Evolutionary conservation across 257 asterid species (phyloP).

Genomic region (Vinca minor): DNA sequence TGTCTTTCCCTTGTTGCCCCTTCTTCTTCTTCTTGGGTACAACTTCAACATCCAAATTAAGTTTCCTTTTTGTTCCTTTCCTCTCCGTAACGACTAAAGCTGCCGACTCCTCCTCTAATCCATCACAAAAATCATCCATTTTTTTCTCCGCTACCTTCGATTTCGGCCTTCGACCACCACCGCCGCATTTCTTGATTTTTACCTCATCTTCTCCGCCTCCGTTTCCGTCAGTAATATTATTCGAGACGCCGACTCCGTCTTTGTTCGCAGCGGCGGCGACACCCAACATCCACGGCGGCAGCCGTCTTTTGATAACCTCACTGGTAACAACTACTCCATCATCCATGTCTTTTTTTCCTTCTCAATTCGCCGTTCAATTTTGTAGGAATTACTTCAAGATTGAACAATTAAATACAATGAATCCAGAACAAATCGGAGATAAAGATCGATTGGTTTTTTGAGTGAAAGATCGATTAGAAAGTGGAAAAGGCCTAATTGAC

Average conservation of each 20-base stretch:
- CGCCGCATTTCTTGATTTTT: neutral
- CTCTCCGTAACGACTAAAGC: neutral
- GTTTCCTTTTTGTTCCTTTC: slow-evolving; percentile 16
- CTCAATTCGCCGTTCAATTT: neutral
- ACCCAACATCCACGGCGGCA: slow-evolving; percentile 24
- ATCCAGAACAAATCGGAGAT: neutral
- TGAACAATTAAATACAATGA: neutral
- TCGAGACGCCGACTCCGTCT: neutral
- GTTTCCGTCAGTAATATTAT: neutral
- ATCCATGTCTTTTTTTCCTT: neutral
- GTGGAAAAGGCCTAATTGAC: too few species aligned
- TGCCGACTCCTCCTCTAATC: neutral
- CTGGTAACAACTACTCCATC: neutral
- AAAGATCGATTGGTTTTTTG: neutral
- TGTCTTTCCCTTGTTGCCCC: neutral
- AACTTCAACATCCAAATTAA: slow-evolving; percentile 7
- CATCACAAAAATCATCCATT: neutral
- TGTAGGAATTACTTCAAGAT: neutral
- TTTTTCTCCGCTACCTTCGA: neutral
- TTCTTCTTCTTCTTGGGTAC: neutral
- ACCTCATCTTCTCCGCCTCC: slow-evolving; percentile 1
- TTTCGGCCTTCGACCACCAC: slow-evolving; percentile 2
- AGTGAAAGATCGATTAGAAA: too few species aligned
- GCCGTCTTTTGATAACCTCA: slow-evolving; percentile 11
- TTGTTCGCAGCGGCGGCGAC: neutral